Conservation (phyloP, 2,329 filamentous ascomycete species). For the Fusarium transvaalense region DNA sequence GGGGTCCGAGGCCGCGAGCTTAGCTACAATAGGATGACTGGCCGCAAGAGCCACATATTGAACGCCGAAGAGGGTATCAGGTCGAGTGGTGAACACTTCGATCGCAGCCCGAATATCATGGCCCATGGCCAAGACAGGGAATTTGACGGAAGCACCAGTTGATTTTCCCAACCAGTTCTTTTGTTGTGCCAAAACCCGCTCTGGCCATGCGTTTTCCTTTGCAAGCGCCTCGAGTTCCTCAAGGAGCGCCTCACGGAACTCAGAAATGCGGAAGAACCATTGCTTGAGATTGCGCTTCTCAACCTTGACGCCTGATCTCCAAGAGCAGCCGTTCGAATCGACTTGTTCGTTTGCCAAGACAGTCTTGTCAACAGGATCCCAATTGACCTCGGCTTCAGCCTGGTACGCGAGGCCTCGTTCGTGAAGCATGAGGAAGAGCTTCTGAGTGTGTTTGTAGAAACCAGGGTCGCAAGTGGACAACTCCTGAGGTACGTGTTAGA, state of each 20-base stretch:
- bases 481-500: conserved; percentile 67
- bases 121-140: conserved; percentile 67
- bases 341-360: conserved; percentile 95
- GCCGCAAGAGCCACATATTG: conserved; percentile 86
- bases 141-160: conserved; percentile 77
- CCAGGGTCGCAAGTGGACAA: conserved; percentile 84
- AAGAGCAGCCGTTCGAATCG: conserved; percentile 85
- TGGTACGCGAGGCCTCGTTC: conserved; percentile 84
- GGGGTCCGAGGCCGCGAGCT: conserved; percentile 69
- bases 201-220: conserved; percentile 78
- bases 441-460: conserved; percentile 92
- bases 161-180: conserved; percentile 90
- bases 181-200: conserved; percentile 85
- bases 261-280: conserved; percentile 90
- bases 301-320: conserved; percentile 87
- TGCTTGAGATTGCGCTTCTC: conserved; percentile 84
- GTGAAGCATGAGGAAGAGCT: conserved; percentile 82
- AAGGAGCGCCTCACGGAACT: conserved; percentile 79
- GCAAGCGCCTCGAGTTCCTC: conserved; percentile 76
- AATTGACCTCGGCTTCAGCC: conserved; percentile 87
- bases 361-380: conserved; percentile 89
- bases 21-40: conserved; percentile 75
- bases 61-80: conserved; percentile 88
- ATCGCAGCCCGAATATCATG: conserved; percentile 62
- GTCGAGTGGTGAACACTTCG: conserved; percentile 85